A percentile compares a stretch with the other conserved stretches of the same genome.
These are phyloP conservation scores for Boletellus emodensis DNA, from an alignment of 768 basidiomycete species.

Conservation along the genomic window DNA sequence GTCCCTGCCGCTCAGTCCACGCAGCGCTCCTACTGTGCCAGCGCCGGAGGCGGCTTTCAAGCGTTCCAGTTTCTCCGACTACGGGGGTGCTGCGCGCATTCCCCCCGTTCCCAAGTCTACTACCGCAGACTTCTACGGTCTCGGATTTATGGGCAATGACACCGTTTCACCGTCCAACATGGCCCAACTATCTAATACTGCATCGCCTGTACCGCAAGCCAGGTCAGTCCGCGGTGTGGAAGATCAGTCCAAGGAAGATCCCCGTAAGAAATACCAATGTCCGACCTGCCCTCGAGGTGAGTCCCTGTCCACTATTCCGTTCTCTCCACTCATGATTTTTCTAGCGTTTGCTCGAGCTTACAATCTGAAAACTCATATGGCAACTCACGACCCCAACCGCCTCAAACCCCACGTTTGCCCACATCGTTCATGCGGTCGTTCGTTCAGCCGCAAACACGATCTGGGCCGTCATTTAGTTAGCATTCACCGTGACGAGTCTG, in stretches of 20 bases:
- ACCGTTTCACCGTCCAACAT: conserved; percentile 56
- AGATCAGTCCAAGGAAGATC: conserved; percentile 52
- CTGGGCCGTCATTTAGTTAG: conserved; percentile 84
- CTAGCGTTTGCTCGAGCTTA: conserved; percentile 89
- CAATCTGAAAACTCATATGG: conserved; percentile 93
- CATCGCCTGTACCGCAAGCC: conserved; percentile 38
- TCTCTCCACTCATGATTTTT: conserved; percentile 4
- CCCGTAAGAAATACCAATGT: conserved; percentile 79
- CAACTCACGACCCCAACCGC: conserved; percentile 90
- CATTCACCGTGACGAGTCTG: conserved; percentile 71
- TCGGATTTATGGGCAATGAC: conserved; percentile 33
- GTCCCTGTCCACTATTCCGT: conserved; percentile 3
- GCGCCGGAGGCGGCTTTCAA: conserved; percentile 25
- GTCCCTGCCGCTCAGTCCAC: conserved; percentile 53
- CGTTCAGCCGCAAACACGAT: conserved; percentile 94
- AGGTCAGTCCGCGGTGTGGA: conserved; percentile 37
- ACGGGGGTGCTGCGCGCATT: conserved; percentile 50
- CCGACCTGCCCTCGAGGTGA: conserved; percentile 68
- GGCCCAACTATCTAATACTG: conserved; percentile 43
- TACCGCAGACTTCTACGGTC: conserved; percentile 44
- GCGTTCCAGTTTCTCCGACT: conserved; percentile 66
- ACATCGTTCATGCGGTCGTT: conserved; percentile 79
- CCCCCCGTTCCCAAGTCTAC: conserved; percentile 47
- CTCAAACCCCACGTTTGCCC: conserved; percentile 87
- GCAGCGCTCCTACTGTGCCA: conserved; percentile 42